Conservation (phyloP, 352 stramenopile species). For the Phytophthora sansomeana region DNA sequence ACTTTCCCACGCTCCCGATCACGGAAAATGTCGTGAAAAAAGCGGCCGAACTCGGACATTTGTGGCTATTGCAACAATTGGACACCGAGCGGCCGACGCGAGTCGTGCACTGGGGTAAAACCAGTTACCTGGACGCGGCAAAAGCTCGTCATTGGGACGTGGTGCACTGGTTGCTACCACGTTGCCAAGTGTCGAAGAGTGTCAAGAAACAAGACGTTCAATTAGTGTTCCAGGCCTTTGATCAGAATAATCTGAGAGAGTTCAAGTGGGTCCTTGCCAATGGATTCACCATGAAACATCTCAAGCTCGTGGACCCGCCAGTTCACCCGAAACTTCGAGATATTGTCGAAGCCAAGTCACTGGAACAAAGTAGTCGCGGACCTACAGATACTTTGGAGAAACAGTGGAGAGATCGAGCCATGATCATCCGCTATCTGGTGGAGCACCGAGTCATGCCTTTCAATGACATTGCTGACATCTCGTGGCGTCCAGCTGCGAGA, state of each 20-base stretch:
- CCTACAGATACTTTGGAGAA: not conserved
- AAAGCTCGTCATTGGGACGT: not conserved
- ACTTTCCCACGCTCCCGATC: not conserved
- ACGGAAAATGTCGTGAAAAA: not conserved
- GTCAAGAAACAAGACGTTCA: not conserved
- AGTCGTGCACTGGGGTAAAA: not conserved
- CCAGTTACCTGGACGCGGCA: not conserved
- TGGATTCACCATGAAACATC: not conserved
- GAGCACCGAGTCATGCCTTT: not conserved
- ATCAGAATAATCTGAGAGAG: not conserved
- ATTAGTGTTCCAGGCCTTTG: not conserved
- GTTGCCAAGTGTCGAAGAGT: not conserved
- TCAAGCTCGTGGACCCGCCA: not conserved
- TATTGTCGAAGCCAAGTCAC: not conserved
- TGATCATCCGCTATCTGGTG: not conserved
- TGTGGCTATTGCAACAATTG: constrained; percentile 3
- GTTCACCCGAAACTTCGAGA: not conserved
- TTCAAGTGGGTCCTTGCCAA: not conserved
- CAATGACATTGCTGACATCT: not conserved
- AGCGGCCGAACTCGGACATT: not conserved
- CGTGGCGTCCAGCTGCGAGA: not conserved
- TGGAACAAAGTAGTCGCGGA: not conserved
- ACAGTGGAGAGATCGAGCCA: not conserved
- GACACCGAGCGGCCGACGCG: not conserved
- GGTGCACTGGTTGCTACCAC: not conserved